These are phyloP conservation scores for Boletus subparvulus DNA, from an alignment of 768 basidiomycete species.

Conservation along the genomic window DNA sequence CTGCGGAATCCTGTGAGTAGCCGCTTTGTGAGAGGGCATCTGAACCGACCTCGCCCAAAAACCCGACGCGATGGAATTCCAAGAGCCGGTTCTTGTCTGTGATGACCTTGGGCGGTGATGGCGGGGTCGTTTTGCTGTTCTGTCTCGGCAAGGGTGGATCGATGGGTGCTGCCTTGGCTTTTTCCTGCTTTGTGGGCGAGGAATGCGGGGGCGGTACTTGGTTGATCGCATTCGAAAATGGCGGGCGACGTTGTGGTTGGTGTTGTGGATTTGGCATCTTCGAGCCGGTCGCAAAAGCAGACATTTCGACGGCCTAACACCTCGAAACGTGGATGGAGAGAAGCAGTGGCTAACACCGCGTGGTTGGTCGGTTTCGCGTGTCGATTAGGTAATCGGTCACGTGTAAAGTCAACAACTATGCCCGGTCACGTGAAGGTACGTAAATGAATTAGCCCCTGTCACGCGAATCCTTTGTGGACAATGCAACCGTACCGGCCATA, in stretches of 20 bases:
- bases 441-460: slow-evolving; percentile 23
- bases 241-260: slow-evolving; percentile 39
- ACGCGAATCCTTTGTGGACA: background rate
- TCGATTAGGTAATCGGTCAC: slow-evolving; percentile 32
- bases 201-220: slow-evolving; percentile 31
- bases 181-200: slow-evolving; percentile 38
- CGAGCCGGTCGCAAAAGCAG: slow-evolving; percentile 37
- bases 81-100: slow-evolving; percentile 56
- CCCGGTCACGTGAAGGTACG: slow-evolving; percentile 23
- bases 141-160: slow-evolving; percentile 77
- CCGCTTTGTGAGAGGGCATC: background rate
- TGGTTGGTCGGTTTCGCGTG: slow-evolving; percentile 23
- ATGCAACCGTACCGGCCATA: too few species aligned
- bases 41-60: slow-evolving; percentile 76
- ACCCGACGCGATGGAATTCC: slow-evolving; percentile 71
- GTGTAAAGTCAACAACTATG: slow-evolving; percentile 26
- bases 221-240: slow-evolving; percentile 43
- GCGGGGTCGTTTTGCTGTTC: slow-evolving; percentile 79
- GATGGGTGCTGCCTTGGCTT: slow-evolving; percentile 38
- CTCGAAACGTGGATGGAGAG: slow-evolving; percentile 29
- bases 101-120: slow-evolving; percentile 78
- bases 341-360: slow-evolving; percentile 20
- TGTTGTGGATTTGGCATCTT: slow-evolving; percentile 30
- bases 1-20: slow-evolving; percentile 26
- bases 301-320: slow-evolving; percentile 51